Conservation (phyloP, 2,329 filamentous ascomycete genomes). For the Lachnellula occidentalis region DNA sequence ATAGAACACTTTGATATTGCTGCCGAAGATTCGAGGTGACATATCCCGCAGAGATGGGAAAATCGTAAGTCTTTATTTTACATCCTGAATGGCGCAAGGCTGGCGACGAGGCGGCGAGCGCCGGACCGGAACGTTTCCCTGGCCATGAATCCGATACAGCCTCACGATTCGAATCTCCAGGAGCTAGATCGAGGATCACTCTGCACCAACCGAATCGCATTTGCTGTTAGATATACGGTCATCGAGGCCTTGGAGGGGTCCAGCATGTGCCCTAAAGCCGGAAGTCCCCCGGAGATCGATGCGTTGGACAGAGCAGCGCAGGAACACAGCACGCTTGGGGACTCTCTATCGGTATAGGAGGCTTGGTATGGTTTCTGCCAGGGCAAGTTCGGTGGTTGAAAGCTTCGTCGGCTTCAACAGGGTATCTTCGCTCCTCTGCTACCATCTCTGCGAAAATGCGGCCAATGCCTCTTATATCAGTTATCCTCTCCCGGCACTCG, state of each 20-base stretch:
- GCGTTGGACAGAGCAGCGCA: not conserved
- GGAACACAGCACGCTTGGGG: not conserved
- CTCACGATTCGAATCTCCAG: not conserved
- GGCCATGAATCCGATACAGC: not conserved
- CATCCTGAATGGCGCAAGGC: slow-evolving; percentile 1
- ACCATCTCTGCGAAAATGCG: too few species aligned
- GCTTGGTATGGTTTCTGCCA: not conserved
- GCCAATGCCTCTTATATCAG: too few species aligned
- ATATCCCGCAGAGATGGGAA: slow-evolving; percentile 39
- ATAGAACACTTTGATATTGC: not conserved
- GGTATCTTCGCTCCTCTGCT: too few species aligned
- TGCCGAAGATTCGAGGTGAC: not conserved
- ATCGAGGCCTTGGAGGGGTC: too few species aligned
- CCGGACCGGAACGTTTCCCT: not conserved
- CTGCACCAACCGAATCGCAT: too few species aligned
- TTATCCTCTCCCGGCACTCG: too few species aligned
- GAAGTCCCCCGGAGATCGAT: too few species aligned
- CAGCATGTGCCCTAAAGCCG: too few species aligned
- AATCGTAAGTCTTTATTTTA: slow-evolving; percentile 43
- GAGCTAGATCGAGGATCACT: not conserved
- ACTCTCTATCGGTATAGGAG: not conserved
- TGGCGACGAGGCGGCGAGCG: not conserved
- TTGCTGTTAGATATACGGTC: too few species aligned
- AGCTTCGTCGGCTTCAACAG: too few species aligned
- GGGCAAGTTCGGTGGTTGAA: not conserved